These are phyloP conservation scores for Mortierella sp. DNA, from an alignment of 371 early-diverging fungal species.

Conservation along the genomic window DNA sequence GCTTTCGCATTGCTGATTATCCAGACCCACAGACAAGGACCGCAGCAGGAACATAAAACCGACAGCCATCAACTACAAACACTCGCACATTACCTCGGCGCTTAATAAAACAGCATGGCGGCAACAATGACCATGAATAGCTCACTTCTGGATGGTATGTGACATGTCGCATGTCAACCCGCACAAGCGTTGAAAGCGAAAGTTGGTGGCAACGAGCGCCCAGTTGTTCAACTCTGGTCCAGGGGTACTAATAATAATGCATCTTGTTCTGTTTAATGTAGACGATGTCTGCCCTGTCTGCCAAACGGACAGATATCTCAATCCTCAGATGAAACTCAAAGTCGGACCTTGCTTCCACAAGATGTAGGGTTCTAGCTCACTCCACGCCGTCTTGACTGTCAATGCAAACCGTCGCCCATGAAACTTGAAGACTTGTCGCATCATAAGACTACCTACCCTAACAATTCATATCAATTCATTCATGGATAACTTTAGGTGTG, in stretches of 20 bases:
- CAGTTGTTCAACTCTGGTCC: neutral
- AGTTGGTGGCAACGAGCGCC: conserved; percentile 7
- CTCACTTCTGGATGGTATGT: conserved; percentile 5
- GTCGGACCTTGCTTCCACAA: conserved; percentile 99
- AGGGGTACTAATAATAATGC: neutral
- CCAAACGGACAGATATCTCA: conserved; percentile 94
- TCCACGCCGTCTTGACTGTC: neutral
- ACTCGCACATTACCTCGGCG: neutral
- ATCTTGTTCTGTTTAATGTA: neutral
- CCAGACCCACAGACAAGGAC: neutral
- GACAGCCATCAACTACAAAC: neutral
- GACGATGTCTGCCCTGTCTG: conserved; percentile 97
- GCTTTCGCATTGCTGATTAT: neutral
- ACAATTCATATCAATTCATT: neutral
- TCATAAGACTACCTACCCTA: neutral
- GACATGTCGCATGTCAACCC: neutral
- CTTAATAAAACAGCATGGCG: neutral
- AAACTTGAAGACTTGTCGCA: neutral
- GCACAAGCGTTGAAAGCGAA: neutral
- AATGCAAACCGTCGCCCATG: neutral
- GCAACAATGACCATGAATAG: conserved; percentile 8
- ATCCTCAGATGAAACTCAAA: conserved; percentile 92
- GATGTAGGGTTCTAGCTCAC: conserved; percentile 74
- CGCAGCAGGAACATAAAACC: neutral
- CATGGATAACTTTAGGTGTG: conserved; percentile 77